Base-by-base conservation (phyloP, 2,329 filamentous ascomycete genomes). In the Fusarium scirpi region DNA sequence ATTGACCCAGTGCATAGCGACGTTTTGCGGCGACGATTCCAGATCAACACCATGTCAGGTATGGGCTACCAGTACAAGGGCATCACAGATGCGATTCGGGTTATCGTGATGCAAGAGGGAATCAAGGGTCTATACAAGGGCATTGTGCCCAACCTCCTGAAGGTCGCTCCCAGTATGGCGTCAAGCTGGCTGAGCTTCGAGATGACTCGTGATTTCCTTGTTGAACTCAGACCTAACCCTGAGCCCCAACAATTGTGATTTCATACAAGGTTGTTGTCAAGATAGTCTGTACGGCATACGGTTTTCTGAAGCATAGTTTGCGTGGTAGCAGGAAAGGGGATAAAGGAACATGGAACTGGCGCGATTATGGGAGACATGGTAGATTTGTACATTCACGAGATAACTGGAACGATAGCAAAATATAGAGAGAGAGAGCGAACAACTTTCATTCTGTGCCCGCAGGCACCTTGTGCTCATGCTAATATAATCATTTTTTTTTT, bases 121-220 rank as follows among this genome's bases (percentile, higher is more conserved):
- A 41, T 95, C 57, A 86, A 86, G 64, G 96, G 96, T 53, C 83
- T 99, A 45, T 99, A 98, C 85, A 99, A 98, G 81, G 96, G 96
- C 59, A 95, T 99, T 72, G 89, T 94, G 18, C 96, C 96, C 1
- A 99, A 99, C 77, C 85, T 99, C 24, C 87, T 99, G 66, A 99
- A 99, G 82, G 96, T 99, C 18, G 95, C 96, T 10, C 96, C 96
- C 6, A 98, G 94, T 79, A 99, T 99, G 95, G 96, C 96, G 18
- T 97, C 94, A 74, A 98, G 93, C 81, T 99, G 96, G 95, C 88
- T 98, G 66, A 98, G 94, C 80, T 99, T 97, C 78, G 96, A 99
- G 82, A 84, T 98, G 78, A 95, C 93, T 11, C 89, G 96, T 71
- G 96, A 99, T 81, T 92, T 97, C 77, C 83, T 98, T 43, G 84